Base-by-base conservation (phyloP, 768 basidiomycete genomes). In the Agrocybe praecox region DNA sequence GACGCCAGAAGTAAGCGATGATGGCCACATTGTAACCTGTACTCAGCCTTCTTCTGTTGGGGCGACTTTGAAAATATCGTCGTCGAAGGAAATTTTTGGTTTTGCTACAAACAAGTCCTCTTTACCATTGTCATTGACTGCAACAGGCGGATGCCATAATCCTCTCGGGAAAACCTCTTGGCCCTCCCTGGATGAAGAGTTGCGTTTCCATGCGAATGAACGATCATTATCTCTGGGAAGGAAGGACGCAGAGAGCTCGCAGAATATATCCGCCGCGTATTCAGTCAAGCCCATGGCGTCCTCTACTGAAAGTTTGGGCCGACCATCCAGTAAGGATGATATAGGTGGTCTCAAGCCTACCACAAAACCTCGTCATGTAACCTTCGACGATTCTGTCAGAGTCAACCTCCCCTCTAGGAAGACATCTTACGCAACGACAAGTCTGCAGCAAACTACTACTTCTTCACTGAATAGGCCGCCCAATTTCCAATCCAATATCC, bases 131-230 rank as follows among this genome's bases (percentile, higher is more conserved):
- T 10, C 15, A 15, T 19, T 21, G 14, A 36, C 50, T 19, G 21
- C 33, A 17, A 11, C 19, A 22, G 32, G 32, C 4, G 17, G 17
- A 33, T 21, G 3, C 21, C 43, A 8, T 2, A 48, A 33, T 23
- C 18, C 18, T 45, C 14, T 53, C 24, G 46, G 49, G n/a, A 52
- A 18, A 36, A 21, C 51, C 6, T 34, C 53, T 2, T 46, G 57
- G 52, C 52, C 57, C 18, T 50, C 57, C 17, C 46, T 51, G 19
- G 57, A 54, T 19, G 53, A 58, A 18, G 53, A 58, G 21, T 19
- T 58, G 11, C 19, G 49, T 6, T 51, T 54, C 24, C 49, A 54
- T 22, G 43, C 48, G 6, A 36, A 18, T 9, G 33, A 45, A 29
- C 52, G 51, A 6, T 36, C 57, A 24, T 29, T 50, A 17, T 32